Evolutionary conservation across 2,329 filamentous ascomycete species (phyloP), one percentile per base, ranked within the genome.

Genomic region (Aureobasidium sp.): DNA sequence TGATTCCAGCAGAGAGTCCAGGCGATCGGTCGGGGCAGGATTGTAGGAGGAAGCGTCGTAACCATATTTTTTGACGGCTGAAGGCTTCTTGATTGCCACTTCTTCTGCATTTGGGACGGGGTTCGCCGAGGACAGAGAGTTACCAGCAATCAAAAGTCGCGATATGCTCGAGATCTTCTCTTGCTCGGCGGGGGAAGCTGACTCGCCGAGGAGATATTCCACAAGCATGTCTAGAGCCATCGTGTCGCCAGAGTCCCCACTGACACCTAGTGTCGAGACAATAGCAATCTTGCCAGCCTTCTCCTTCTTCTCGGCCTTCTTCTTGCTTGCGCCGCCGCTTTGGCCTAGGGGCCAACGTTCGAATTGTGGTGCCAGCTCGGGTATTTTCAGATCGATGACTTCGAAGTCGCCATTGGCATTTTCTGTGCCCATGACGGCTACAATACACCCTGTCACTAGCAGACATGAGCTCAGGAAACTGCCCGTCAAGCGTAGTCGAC

Each of bases 351-450:
- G 81, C 91, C 91, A 96, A 33, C 93, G 85, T 54, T 84, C 81
- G 14, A 90, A 88, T 70, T 99, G 94, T 0, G 86, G 85, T 17
- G 93, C 83, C 5, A 99, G 77, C 71, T 97, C 91, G 7, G 94
- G 90, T 47, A 96, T 86, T 70, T 92, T 90, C 67, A 96, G 81
- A 74, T 96, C 93, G 44, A 97, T 82, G 7, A 96, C 88, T 68
- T 97, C 91, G 64, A 99, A 91, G 68, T 96, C 90, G 65, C 94
- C 94, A 75, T 93, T 88, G 58, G 85, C 81, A 69, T 96, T 97
- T 72, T 99, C 94, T 0, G 91, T 96, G 39, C 94, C 94, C 78
- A 99, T 85, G 3, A 92, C 91, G n/a, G 91, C 92, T 45, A 97
- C 83, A 69, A 99, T 91, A 68, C 90, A 95, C 29, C 94, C 94